Base-by-base conservation (phyloP, 768 basidiomycete genomes). In the Amanita thiersii region DNA sequence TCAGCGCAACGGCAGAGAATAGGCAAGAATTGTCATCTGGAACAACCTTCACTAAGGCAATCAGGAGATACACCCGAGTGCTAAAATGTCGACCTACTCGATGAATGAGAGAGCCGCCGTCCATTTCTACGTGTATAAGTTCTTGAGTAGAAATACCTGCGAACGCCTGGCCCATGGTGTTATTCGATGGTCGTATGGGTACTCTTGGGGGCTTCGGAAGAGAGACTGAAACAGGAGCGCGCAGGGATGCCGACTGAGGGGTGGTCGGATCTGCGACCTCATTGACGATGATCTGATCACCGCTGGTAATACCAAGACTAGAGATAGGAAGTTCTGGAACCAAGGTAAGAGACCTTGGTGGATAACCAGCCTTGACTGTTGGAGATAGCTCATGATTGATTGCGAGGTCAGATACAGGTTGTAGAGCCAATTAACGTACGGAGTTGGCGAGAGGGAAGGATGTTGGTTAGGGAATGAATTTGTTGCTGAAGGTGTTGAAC, bases 21-120 rank as follows among this genome's bases (percentile, higher is more conserved):
- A 98, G 66, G 59, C 94, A 98, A 1, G 90, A 86, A 53, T 98
- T 98, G 62, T 98, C 94, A 54, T 98, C 94, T n/a, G 92, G 93
- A 12, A 94, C 89, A 42, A 91, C 71, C 77, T 86, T 48, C 26
- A 47, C 34, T 24, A 47, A 25, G 18, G 19, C 20, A 10, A 35
- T 21, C 24, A 10, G 9, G n/a, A n/a, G n/a, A n/a, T n/a, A 11
- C 3, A 42, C 26, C 17, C 7, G 20, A 24, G 11, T 37, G 21
- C 26, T 1, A 4, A 10, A 9, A 19, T n/a, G 34, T 25, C 25
- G 34, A 28, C 10, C 14, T 54, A 87, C 88, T 46, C 83, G 66
- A 54, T 89, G 86, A n/a, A 90, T 62, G 12, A 90, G 68, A 40
- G 76, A 73, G 11, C 81, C 74, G 0, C 79, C 78, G 34, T 77